These are phyloP conservation scores for Daldinia loculata DNA, from an alignment of 495 filamentous ascomycete genomes.

Conservation along the genomic window DNA sequence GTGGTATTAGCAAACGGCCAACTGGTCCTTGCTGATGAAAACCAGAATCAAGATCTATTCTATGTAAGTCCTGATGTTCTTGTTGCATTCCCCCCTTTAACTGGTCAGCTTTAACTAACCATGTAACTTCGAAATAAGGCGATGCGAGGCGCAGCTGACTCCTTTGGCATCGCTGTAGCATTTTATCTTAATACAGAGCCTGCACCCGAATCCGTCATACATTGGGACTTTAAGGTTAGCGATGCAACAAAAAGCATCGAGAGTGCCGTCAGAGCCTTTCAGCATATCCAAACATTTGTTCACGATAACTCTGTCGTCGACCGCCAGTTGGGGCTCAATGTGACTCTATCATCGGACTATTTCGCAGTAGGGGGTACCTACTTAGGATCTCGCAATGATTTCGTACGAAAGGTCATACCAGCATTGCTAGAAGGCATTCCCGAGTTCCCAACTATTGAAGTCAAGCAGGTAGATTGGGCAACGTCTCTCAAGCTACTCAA, in stretches of 20 bases:
- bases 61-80: conserved; percentile 49
- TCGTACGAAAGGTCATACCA: conserved; percentile 43
- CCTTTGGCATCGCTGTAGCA: conserved; percentile 64
- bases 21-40: conserved; percentile 52
- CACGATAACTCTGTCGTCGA: conserved; percentile 43
- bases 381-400: conserved; percentile 37
- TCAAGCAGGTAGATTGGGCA: conserved; percentile 41
- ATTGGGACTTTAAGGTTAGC: conserved; percentile 48
- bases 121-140: conserved; percentile 44
- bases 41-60: conserved; percentile 58
- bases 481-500: conserved; percentile 42
- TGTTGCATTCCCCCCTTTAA: background rate
- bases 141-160: conserved; percentile 66
- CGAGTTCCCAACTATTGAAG: conserved; percentile 8
- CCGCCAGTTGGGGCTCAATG: conserved; percentile 44
- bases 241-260: conserved; percentile 33
- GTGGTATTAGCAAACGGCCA: conserved; percentile 71
- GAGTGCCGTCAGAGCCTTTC: conserved; percentile 41
- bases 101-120: conserved; percentile 12
- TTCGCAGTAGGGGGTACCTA: conserved; percentile 51
- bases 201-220: conserved; percentile 58
- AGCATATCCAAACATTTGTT: conserved; percentile 47
- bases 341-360: conserved; percentile 45
- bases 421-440: conserved; percentile 42
- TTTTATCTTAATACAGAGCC: conserved; percentile 62